phyloP scores from a whole-genome alignment of 1,139 yeast genomes.

The Pichia sp. region DNA sequence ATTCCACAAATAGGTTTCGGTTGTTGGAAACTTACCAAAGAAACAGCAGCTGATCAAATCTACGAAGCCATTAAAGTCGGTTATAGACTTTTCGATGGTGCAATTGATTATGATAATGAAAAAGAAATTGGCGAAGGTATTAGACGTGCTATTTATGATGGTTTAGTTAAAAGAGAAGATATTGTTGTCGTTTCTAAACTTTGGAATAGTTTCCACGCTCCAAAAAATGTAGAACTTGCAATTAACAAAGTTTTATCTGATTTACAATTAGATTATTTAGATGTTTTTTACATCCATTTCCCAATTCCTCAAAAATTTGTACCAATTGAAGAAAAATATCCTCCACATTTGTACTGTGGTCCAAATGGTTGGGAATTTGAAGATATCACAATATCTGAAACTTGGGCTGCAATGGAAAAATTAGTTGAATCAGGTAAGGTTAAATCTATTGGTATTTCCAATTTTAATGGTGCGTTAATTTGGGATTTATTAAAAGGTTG shows the following conservation, averaged over 20 bases:
- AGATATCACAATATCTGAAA: conserved; percentile 65
- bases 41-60: conserved; percentile 40
- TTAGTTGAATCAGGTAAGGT: conserved; percentile 58
- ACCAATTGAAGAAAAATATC: conserved; percentile 69
- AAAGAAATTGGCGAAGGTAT: conserved; percentile 68
- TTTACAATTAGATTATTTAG: conserved; percentile 62
- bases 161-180: conserved; percentile 65
- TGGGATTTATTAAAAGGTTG: conserved; percentile 71
- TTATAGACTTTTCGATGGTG: conserved; percentile 72
- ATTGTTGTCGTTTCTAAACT: conserved; percentile 71
- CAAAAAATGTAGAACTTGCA: conserved; percentile 52
- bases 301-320: conserved; percentile 71
- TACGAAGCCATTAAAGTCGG: conserved; percentile 38
- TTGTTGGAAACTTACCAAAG: conserved; percentile 42
- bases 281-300: conserved; percentile 73
- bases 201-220: conserved; percentile 76
- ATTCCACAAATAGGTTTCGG: conserved; percentile 32
- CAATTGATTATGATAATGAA: conserved; percentile 74
- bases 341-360: conserved; percentile 67
- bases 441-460: conserved; percentile 77
- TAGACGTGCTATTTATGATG: conserved; percentile 57
- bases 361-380: conserved; percentile 51
- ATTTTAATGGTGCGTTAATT: conserved; percentile 69
- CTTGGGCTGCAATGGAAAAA: conserved; percentile 75
- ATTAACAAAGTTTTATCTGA: conserved; percentile 59